phyloP scores from a whole-genome alignment of 164 flowering plant species.

The Aristolochia californica region DNA sequence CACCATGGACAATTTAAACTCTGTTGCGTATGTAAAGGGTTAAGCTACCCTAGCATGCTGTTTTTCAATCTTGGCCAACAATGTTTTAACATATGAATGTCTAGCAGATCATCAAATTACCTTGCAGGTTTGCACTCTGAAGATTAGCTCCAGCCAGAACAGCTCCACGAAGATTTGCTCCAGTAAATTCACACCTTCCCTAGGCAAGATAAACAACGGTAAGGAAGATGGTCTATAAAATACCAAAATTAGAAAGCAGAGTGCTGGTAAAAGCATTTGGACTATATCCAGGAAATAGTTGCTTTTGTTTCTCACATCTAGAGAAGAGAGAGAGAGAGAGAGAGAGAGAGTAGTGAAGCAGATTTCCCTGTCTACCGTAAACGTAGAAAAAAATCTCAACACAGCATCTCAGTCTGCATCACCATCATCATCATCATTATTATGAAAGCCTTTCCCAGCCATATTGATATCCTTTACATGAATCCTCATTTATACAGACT shows the following conservation, averaged over 20 bases:
- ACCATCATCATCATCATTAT: no score
- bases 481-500: no score
- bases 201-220: slow-evolving; percentile 29
- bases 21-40: background rate
- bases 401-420: no score
- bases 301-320: no score
- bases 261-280: background rate
- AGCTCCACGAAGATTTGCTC: slow-evolving; percentile 92
- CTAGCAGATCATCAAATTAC: slow-evolving; percentile 14
- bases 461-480: no score
- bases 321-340: no score
- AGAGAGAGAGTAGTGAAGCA: no score
- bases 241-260: background rate
- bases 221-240: slow-evolving; percentile 4
- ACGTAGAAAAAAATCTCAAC: no score
- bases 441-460: no score
- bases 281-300: no score
- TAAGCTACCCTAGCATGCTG: background rate
- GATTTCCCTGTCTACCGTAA: no score
- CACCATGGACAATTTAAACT: background rate
- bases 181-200: slow-evolving; percentile 89
- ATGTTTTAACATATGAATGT: background rate
- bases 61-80: background rate
- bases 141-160: slow-evolving; percentile 80
- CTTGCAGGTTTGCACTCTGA: slow-evolving; percentile 95